Conservation (phyloP, 148 eudicot species). For the Rhododendron ferrugineum region DNA sequence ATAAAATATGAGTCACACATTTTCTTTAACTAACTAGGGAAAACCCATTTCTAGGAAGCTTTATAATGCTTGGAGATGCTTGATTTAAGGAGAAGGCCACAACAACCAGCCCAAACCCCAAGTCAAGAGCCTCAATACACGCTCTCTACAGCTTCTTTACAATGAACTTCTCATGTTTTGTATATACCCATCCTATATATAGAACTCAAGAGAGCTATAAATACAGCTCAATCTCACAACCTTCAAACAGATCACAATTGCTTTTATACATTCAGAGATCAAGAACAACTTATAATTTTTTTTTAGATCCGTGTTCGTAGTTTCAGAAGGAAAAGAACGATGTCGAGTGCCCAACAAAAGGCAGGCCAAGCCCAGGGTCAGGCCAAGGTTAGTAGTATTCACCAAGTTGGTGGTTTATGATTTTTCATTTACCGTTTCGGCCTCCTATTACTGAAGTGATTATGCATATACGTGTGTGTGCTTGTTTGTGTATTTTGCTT, state of each 20-base stretch:
- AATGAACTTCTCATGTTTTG: not conserved
- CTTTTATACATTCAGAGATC: not conserved
- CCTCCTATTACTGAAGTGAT: not conserved
- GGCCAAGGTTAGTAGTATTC: conserved; percentile 8
- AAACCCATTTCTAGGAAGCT: not conserved
- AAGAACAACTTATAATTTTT: not conserved
- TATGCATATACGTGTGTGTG: not conserved
- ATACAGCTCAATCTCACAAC: not conserved
- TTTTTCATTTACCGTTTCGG: not conserved
- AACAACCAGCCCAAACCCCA: not conserved
- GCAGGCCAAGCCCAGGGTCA: conserved; percentile 14
- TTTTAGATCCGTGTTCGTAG: not conserved
- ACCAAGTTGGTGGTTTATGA: not conserved
- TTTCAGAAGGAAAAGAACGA: not conserved
- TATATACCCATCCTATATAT: not conserved
- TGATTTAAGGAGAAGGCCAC: not conserved
- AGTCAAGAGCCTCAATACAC: not conserved
- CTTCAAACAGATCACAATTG: not conserved
- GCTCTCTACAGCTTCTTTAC: not conserved
- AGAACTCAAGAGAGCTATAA: not conserved
- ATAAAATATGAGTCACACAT: not conserved
- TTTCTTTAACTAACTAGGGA: not conserved
- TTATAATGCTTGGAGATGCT: not conserved
- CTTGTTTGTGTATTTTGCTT: not conserved
- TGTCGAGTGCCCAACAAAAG: conserved; percentile 12